These are phyloP conservation scores for Penicillium cataractarum DNA, from an alignment of 495 filamentous ascomycete species.

Conservation along the genomic window DNA sequence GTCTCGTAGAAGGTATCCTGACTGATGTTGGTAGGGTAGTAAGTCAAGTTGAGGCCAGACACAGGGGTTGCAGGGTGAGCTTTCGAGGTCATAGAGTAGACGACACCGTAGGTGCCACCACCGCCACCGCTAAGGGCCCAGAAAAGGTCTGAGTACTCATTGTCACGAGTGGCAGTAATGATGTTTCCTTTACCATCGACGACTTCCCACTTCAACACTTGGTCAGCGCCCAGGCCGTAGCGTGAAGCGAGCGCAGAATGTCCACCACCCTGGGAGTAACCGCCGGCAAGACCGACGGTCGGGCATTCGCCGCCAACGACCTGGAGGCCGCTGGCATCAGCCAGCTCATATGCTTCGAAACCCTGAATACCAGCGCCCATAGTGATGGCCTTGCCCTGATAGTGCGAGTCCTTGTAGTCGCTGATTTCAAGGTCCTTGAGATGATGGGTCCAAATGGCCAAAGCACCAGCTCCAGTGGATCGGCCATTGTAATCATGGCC, in stretches of 20 bases:
- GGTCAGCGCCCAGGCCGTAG: slow-evolving; percentile 63
- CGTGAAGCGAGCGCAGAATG: slow-evolving; percentile 52
- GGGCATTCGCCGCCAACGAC: slow-evolving; percentile 21
- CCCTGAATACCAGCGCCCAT: slow-evolving; percentile 58
- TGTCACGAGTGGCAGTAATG: slow-evolving; percentile 48
- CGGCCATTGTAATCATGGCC: slow-evolving; percentile 58
- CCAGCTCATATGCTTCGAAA: slow-evolving; percentile 45
- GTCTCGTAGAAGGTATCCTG: slow-evolving; percentile 46
- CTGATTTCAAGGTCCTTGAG: slow-evolving; percentile 44
- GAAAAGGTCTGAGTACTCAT: slow-evolving; percentile 56
- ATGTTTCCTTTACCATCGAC: slow-evolving; percentile 53
- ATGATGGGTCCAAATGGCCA: slow-evolving; percentile 58
- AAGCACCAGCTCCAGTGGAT: slow-evolving; percentile 53
- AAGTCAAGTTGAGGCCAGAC: slow-evolving; percentile 28
- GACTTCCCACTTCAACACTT: slow-evolving; percentile 62
- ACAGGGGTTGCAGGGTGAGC: slow-evolving; percentile 40
- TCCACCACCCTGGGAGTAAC: slow-evolving; percentile 62
- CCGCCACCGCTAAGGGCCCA: slow-evolving; percentile 70
- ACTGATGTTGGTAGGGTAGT: slow-evolving; percentile 20
- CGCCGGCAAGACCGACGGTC: slow-evolving; percentile 41
- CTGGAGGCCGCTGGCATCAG: neutral
- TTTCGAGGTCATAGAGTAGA: slow-evolving; percentile 54
- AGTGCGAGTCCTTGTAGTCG: slow-evolving; percentile 37
- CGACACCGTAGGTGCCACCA: slow-evolving; percentile 61
- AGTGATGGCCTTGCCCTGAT: slow-evolving; percentile 52